Evolutionary conservation across 2,329 filamentous ascomycete species (phyloP).

Genomic region (Exophiala sp.): DNA sequence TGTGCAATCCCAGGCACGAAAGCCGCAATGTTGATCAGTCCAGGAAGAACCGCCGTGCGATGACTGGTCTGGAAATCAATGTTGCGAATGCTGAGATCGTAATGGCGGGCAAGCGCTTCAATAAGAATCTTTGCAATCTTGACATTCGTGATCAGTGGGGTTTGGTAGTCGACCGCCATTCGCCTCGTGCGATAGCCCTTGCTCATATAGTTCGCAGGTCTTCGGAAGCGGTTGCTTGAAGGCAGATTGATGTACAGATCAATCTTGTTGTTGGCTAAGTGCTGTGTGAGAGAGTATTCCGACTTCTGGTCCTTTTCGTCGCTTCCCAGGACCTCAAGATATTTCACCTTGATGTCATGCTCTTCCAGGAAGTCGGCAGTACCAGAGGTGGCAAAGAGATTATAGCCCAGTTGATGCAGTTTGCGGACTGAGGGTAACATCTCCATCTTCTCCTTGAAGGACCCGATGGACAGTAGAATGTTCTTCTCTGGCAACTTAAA

Average conservation of each 20-base stretch:
- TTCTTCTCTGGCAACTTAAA: conserved; percentile 97
- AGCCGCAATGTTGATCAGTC: conserved; percentile 73
- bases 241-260: conserved; percentile 98
- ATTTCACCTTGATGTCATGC: conserved; percentile 87
- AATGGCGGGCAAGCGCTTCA: conserved; percentile 87
- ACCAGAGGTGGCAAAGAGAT: conserved; percentile 91
- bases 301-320: conserved; percentile 82
- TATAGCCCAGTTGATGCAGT: conserved; percentile 86
- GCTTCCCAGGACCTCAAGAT: conserved; percentile 78
- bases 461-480: conserved; percentile 89
- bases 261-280: conserved; percentile 95
- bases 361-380: conserved; percentile 96
- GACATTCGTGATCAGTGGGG: conserved; percentile 94
- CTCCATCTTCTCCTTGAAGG: conserved; percentile 97
- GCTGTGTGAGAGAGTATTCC: conserved; percentile 95
- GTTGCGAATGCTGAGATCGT: conserved; percentile 74
- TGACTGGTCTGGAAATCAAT: conserved; percentile 93
- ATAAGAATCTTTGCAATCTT: conserved; percentile 98
- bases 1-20: conserved; percentile 72
- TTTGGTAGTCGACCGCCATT: conserved; percentile 98
- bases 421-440: conserved; percentile 91
- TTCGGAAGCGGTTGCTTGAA: conserved; percentile 95
- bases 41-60: conserved; percentile 68
- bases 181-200: conserved; percentile 94
- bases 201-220: conserved; percentile 97